Base-by-base conservation (phyloP, 164 flowering plant genomes). In the Paratinospora sagittata region DNA sequence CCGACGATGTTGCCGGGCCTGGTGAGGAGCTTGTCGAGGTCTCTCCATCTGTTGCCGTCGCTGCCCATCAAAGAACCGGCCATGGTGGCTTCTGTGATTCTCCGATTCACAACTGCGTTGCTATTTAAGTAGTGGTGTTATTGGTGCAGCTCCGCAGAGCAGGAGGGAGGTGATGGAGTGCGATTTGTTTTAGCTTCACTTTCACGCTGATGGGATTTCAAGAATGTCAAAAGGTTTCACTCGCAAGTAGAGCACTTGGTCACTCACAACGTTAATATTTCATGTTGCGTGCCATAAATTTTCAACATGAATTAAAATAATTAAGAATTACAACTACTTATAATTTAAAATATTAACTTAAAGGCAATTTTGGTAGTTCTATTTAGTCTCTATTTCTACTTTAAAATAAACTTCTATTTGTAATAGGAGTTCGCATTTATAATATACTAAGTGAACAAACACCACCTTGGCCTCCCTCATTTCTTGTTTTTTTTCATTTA, bases 11-110 rank as follows among this genome's bases (percentile, higher is more conserved):
- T 84, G 41, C 97, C 97, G 13, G 89, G 92, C 5, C 99, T 76
- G 67, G 84, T 79, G 70, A 95, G 92, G 61, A 95, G 97, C 83
- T 90, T 92, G 84, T 95, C 97, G 68, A 94, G 96, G 90, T 94
- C 98, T 43, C 94, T 78, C 76, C 96, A 88, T 84, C 87, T 81
- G 78, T 85, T 85, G 60, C 52, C 30, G 17, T 3, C 0, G 49
- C 58, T 52, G 58, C 23, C 23, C 58, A 19, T 52, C 58, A 52
- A 52, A 19, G 72, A 39, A 2, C 66, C 70, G n/a, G 76, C 79
- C 79, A 76, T 76, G n/a, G 68, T 70, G 17, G 16, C 37, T 60
- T 30, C 24, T 67, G 26, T 30, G 57, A 19, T 49, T 49, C 57
- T 49, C 21, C n/a, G 57, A 39, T 39, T 39, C 57, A 11, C 1